Base-by-base conservation (phyloP, 352 stramenopile genomes). In the Pythium plurisporium region DNA sequence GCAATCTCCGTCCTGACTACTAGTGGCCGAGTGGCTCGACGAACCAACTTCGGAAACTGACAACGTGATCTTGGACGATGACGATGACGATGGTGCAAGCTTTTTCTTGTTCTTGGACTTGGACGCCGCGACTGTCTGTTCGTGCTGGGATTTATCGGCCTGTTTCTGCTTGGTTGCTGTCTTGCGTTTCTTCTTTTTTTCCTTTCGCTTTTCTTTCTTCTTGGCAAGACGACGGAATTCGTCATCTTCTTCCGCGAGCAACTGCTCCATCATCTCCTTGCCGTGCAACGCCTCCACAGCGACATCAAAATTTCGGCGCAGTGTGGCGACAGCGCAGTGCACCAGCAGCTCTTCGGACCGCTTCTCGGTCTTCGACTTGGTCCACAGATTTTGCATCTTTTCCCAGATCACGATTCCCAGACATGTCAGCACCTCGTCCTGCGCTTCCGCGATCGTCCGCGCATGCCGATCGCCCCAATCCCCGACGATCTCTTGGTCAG, bases 101-200 rank as follows among this genome's bases (percentile, higher is more conserved):
- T 56, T 63, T 23, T 62, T 67, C 31, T 77, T 56, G 36, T 31
- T 75, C 25, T 62, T 70, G 51, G 72, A 64, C 2, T 49, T 34
- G 4, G 67, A 42, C 37, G 71, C 62, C 3, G 29, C 44, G 2
- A 70, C 62, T 10, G 23, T 37, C 14, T 67, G 31, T 11, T 51
- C 48, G n/a, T 29, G 47, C 36, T 75, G 60, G n/a, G 46, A 58
- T 45, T 75, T 79, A 23, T 74, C 74, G 2, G 67, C 66, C 57
- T 85, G 73, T 53, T 90, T 90, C 56, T 82, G 74, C 50, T 92
- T 90, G 11, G 80, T 78, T 5, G 74, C 81, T 22, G 63, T 84
- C 63, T 93, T 93, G 34, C 84, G 80, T 38, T 94, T 94, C 57
- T 94, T 94, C 71, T 92, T 94, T 60, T 94, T 94, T 56, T 92